Conservation (phyloP, 352 stramenopile species). For the Globisporangium solare region DNA sequence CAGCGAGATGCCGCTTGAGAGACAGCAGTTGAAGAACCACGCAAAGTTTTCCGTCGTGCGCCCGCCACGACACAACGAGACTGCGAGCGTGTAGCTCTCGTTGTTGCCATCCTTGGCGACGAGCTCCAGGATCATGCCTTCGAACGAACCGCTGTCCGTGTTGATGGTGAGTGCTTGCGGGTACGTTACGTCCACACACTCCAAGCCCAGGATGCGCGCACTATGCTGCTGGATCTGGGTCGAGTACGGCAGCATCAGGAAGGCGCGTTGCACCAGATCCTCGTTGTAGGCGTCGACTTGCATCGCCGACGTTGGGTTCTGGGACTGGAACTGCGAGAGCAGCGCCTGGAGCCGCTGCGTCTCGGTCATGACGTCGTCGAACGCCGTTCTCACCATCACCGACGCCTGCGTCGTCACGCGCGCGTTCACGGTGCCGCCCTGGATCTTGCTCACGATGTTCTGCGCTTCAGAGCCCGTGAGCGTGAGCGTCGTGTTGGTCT, state of each 20-base stretch:
- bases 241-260: conserved; percentile 45
- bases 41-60: conserved; percentile 29
- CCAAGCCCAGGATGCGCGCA: conserved; percentile 28
- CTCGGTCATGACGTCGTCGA: conserved; percentile 20
- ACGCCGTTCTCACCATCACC: conserved; percentile 34
- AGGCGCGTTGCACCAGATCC: conserved; percentile 31
- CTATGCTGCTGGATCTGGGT: conserved; percentile 27
- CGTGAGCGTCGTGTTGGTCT: conserved; percentile 21
- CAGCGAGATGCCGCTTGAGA: conserved; percentile 27
- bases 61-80: conserved; percentile 29
- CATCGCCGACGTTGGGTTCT: conserved; percentile 31
- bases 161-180: conserved; percentile 24
- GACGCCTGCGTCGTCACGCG: conserved; percentile 28
- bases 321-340: conserved; percentile 35
- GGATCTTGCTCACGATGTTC: conserved; percentile 22
- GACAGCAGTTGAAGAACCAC: conserved; percentile 41
- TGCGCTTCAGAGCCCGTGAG: conserved; percentile 27
- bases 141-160: background rate
- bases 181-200: conserved; percentile 20
- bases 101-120: conserved; percentile 46
- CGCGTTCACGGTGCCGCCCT: conserved; percentile 19
- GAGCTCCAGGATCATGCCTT: conserved; percentile 29
- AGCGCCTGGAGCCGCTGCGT: conserved; percentile 42
- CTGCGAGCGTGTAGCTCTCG: conserved; percentile 26
- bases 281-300: conserved; percentile 27